Percentiles rank a stretch among this genome's conserved stretches.
phyloP scores from a whole-genome alignment of 2,329 filamentous ascomycete species.

The Colletotrichum lindemuthianum region DNA sequence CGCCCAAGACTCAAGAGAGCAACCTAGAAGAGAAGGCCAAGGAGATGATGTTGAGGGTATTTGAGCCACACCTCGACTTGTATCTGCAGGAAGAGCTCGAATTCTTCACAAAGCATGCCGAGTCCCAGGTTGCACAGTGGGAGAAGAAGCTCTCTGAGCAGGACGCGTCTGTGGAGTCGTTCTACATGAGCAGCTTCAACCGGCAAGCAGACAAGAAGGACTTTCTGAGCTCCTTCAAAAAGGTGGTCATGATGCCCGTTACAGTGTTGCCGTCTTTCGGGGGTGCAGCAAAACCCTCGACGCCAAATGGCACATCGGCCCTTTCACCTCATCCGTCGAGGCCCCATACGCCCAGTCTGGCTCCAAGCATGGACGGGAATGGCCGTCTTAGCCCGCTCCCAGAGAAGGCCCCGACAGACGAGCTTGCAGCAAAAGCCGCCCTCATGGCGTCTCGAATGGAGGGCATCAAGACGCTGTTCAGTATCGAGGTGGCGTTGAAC shows the following conservation, averaged over 20 bases:
- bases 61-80: conserved; percentile 92
- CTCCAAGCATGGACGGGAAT: conserved; percentile 49
- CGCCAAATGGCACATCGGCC: conserved; percentile 44
- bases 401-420: conserved; percentile 82
- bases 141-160: conserved; percentile 92
- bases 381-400: conserved; percentile 57
- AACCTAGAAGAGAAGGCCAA: conserved; percentile 73
- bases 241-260: conserved; percentile 99
- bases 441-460: conserved; percentile 95
- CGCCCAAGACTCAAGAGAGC: conserved; percentile 70
- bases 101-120: conserved; percentile 80
- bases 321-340: conserved; percentile 55
- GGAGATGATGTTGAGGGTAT: conserved; percentile 75
- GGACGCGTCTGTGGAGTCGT: conserved; percentile 89
- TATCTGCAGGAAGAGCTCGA: conserved; percentile 94
- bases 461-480: conserved; percentile 94
- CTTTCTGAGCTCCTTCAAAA: conserved; percentile 95
- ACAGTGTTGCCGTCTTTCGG: conserved; percentile 81
- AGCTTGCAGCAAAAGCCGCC: conserved; percentile 95
- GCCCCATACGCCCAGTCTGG: conserved; percentile 59
- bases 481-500: conserved; percentile 91
- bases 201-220: conserved; percentile 96
- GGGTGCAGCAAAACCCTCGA: conserved; percentile 37
- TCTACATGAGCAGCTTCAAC: conserved; percentile 95
- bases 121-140: conserved; percentile 83